These are phyloP conservation scores for Coniochaeta sp. DNA, from an alignment of 2,329 filamentous ascomycete genomes.

Conservation along the genomic window DNA sequence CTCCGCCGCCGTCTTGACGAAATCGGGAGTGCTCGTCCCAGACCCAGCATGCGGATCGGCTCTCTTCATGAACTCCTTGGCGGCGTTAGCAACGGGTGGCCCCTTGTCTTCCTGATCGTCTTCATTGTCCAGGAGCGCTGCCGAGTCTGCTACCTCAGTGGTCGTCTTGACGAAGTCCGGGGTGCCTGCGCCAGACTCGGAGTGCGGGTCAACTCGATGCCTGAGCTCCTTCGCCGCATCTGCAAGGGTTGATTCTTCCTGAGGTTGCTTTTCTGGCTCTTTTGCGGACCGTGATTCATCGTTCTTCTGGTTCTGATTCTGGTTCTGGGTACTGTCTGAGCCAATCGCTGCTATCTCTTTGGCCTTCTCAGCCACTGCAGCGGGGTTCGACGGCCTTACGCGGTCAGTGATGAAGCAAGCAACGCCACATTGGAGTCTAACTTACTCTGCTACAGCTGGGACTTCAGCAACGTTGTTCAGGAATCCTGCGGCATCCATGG, in stretches of 20 bases:
- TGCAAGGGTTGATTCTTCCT: slow-evolving; percentile 3
- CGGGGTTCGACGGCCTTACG: neutral
- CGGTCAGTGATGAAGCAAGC: neutral
- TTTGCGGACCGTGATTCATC: neutral
- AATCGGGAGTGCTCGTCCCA: slow-evolving; percentile 18
- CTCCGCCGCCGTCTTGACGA: slow-evolving; percentile 22
- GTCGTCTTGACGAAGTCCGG: neutral
- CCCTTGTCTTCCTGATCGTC: slow-evolving; percentile 12
- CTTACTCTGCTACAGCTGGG: slow-evolving; percentile 11
- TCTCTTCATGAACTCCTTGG: slow-evolving; percentile 7
- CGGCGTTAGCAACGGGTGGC: slow-evolving; percentile 8
- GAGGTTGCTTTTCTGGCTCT: neutral
- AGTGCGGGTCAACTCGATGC: neutral
- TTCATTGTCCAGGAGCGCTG: slow-evolving; percentile 21
- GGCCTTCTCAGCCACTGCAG: neutral
- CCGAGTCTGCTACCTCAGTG: slow-evolving; percentile 26
- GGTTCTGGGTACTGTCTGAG: too few species aligned
- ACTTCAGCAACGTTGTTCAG: slow-evolving; percentile 38
- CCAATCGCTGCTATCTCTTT: neutral
- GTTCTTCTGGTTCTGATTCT: neutral
- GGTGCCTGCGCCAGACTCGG: neutral
- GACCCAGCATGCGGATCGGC: slow-evolving; percentile 10
- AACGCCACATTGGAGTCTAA: neutral
- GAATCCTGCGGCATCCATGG: slow-evolving; percentile 37
- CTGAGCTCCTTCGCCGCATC: neutral